Evolutionary conservation across 2,329 filamentous ascomycete genomes (phyloP).

Genomic region (Botrytis cinerea): DNA sequence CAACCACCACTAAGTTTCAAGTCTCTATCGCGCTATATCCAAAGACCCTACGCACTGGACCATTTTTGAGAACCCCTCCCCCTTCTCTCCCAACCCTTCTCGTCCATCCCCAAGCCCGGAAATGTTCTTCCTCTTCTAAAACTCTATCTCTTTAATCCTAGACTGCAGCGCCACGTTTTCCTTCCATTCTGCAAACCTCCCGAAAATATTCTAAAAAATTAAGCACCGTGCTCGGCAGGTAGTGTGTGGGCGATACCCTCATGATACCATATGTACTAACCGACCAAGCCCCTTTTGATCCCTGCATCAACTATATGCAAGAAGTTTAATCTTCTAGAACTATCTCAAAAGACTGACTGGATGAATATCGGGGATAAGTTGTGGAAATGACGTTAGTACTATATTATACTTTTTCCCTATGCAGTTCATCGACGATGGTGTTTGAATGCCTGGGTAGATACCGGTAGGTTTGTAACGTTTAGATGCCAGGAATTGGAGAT

Average conservation of each 20-base stretch:
- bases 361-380: background rate
- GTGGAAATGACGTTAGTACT: background rate
- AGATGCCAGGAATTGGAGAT: background rate
- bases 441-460: background rate
- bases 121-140: background rate
- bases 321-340: background rate
- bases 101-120: background rate
- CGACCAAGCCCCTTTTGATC: background rate
- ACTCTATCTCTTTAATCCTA: background rate
- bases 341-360: background rate
- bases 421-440: background rate
- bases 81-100: background rate
- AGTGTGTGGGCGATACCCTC: background rate
- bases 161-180: background rate
- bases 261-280: background rate
- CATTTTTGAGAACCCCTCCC: background rate
- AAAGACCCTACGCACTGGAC: background rate
- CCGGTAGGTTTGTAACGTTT: background rate
- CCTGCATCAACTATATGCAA: background rate
- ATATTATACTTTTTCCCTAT: background rate
- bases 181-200: background rate
- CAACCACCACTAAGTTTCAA: background rate
- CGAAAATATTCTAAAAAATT: background rate
- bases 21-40: background rate
- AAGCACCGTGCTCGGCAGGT: background rate